Evolutionary conservation across 345 rosid genomes (phyloP).

Genomic region (Heritiera fomes): DNA sequence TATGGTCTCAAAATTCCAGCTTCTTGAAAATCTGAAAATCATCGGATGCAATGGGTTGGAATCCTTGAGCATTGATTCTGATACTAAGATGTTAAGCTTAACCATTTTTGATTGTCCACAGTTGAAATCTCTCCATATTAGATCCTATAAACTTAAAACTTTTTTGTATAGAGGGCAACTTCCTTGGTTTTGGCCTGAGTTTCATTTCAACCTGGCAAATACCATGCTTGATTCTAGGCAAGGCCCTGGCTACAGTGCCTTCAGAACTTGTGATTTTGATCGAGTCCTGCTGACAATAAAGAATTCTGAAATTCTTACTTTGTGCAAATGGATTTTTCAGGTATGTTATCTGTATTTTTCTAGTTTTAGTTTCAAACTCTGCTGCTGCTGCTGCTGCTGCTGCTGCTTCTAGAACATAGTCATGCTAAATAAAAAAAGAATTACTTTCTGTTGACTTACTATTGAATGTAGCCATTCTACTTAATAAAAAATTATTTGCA

Average conservation of each 20-base stretch:
- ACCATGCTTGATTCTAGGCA: conserved; percentile 50
- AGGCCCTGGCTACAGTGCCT: conserved; percentile 41
- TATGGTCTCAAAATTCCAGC: conserved; percentile 38
- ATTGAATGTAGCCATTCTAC: not conserved
- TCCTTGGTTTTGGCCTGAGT: conserved; percentile 49
- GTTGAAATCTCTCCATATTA: conserved; percentile 41
- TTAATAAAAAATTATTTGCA: not conserved
- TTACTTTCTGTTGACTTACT: not conserved
- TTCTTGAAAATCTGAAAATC: conserved; percentile 52
- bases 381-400: no score
- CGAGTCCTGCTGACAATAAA: conserved; percentile 53
- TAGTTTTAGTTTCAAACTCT: not conserved
- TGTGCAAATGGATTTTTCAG: conserved; percentile 64
- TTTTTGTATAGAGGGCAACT: conserved; percentile 41
- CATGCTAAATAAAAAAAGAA: no score
- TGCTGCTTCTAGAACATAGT: not conserved
- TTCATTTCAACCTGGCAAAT: conserved; percentile 53
- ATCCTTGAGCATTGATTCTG: conserved; percentile 47
- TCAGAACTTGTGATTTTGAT: conserved; percentile 32
- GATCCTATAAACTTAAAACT: conserved; percentile 42
- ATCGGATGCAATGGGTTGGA: conserved; percentile 38
- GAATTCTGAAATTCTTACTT: conserved; percentile 51
- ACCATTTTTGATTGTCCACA: conserved; percentile 47
- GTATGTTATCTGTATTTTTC: conserved; percentile 29
- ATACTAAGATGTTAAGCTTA: conserved; percentile 41